Evolutionary conservation across 2,329 filamentous ascomycete genomes (phyloP).

Genomic region (Aspergillus costaricaensis): DNA sequence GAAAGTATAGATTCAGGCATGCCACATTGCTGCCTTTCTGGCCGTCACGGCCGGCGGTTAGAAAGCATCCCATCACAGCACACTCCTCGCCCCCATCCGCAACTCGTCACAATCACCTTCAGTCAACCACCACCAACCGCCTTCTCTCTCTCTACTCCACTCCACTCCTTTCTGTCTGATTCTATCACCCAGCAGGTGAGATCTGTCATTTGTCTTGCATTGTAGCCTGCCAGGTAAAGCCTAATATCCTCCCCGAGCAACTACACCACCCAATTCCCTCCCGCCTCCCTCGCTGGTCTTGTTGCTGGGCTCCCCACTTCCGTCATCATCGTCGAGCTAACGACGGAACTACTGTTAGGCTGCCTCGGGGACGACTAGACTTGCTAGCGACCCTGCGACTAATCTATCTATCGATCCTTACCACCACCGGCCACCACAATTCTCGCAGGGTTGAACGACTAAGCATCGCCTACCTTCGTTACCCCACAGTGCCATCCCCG

Average conservation of each 20-base stretch:
- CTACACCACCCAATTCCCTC: background rate
- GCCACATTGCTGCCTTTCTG: background rate
- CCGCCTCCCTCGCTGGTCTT: background rate
- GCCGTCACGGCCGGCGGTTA: slow-evolving; percentile 7
- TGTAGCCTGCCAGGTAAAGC: background rate
- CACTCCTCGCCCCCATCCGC: background rate
- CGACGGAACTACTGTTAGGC: slow-evolving; percentile 4
- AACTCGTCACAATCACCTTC: background rate
- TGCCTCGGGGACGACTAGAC: slow-evolving; percentile 3
- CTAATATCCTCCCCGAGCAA: background rate
- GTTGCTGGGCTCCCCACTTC: slow-evolving; percentile 1
- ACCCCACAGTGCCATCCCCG: background rate
- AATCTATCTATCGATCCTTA: slow-evolving; percentile 2
- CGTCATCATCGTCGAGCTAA: slow-evolving; percentile 5
- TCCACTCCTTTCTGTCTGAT: background rate
- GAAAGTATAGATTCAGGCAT: background rate
- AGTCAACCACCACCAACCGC: background rate
- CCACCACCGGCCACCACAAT: slow-evolving; percentile 1
- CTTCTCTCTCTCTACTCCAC: background rate
- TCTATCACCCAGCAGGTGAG: background rate
- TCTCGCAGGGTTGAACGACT: slow-evolving; percentile 1
- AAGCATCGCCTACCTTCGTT: slow-evolving; percentile 4
- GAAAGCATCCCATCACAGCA: background rate
- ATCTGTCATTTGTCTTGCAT: background rate
- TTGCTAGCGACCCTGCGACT: background rate